phyloP scores from a whole-genome alignment of 2,329 filamentous ascomycete genomes.

The Hypoxylon sp. region DNA sequence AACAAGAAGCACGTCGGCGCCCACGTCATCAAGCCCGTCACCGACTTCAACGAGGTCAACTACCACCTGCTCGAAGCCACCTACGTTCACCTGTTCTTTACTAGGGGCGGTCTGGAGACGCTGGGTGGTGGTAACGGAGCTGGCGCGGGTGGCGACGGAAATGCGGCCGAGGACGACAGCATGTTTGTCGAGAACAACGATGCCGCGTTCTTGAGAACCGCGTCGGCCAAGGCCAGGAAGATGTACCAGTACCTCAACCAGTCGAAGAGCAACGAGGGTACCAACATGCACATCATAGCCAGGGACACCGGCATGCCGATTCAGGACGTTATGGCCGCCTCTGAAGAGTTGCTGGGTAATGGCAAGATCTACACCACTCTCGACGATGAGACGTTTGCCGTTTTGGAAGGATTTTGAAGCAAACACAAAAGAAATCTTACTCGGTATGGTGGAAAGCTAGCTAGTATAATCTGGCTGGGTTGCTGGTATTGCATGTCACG shows the following conservation, averaged over 20 bases:
- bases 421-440: too few relatives aligned
- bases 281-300: constrained; percentile 82
- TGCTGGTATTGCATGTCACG: constrained; percentile 2
- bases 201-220: constrained; percentile 53
- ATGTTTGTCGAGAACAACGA: constrained; percentile 62
- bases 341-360: constrained; percentile 78
- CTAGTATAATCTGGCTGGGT: too few relatives aligned
- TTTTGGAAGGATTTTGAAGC: constrained; percentile 67
- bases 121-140: too few relatives aligned
- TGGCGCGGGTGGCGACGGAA: constrained; percentile 48
- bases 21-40: constrained; percentile 80
- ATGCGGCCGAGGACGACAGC: constrained; percentile 53
- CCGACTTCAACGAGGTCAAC: constrained; percentile 90
- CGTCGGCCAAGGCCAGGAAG: constrained; percentile 68
- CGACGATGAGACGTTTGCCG: constrained; percentile 90
- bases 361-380: constrained; percentile 90
- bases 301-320: constrained; percentile 70
- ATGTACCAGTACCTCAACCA: constrained; percentile 76
- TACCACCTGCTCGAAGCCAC: constrained; percentile 93
- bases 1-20: constrained; percentile 84
- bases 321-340: constrained; percentile 76
- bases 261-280: constrained; percentile 79
- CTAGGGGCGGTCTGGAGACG: constrained; percentile 64
- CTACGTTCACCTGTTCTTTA: constrained; percentile 85
- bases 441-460: too few relatives aligned